phyloP scores from a whole-genome alignment of 306 rosid genomes.

The Vachellia pachyceras region DNA sequence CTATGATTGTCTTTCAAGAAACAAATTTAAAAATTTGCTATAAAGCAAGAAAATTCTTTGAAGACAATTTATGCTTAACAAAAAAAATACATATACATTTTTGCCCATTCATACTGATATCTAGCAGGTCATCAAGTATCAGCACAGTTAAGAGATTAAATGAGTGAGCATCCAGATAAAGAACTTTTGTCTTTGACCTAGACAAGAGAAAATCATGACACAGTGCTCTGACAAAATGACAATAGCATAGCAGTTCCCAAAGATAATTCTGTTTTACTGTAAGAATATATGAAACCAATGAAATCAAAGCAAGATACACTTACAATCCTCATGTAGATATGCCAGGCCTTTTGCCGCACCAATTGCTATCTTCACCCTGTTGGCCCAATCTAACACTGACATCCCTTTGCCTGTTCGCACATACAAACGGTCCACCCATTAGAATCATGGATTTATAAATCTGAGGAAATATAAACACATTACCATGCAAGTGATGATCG shows the following conservation, averaged over 20 bases:
- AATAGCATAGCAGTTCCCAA: background rate
- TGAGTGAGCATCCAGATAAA: background rate
- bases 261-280: background rate
- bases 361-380: constrained; percentile 82
- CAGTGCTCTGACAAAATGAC: background rate
- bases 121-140: constrained; percentile 16
- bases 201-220: too few species aligned
- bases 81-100: background rate
- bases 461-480: constrained; percentile 19
- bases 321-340: constrained; percentile 96
- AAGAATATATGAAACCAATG: background rate
- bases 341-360: constrained; percentile 95
- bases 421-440: constrained; percentile 23
- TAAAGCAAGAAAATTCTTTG: constrained; percentile 7
- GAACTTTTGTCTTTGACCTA: background rate
- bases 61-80: constrained; percentile 12
- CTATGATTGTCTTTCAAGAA: constrained; percentile 42
- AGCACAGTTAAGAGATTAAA: background rate
- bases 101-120: background rate
- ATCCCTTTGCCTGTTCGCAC: constrained; percentile 54
- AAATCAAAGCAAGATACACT: constrained; percentile 41
- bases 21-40: background rate
- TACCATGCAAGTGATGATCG: constrained; percentile 91
- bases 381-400: constrained; percentile 80
- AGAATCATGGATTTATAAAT: constrained; percentile 24